These are phyloP conservation scores for Triticum urartu DNA, from an alignment of 176 grass and related monocot species.

Conservation along the genomic window DNA sequence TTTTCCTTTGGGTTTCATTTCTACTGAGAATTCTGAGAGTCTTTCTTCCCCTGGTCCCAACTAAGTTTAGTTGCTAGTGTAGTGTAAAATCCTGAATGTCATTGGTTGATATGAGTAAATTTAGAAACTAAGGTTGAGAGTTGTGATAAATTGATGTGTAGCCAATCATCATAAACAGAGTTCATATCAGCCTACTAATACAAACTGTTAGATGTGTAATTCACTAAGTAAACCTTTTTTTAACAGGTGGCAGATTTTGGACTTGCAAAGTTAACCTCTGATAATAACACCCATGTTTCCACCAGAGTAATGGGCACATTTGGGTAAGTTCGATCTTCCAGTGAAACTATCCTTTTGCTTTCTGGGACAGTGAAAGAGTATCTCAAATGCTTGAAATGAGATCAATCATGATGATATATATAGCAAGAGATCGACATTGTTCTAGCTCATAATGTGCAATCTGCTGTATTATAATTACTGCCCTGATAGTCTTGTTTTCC, in stretches of 20 bases:
- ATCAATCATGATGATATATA: background rate
- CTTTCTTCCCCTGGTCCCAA: background rate
- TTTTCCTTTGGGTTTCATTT: constrained; percentile 13
- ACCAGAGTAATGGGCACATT: constrained; percentile 96
- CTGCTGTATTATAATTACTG: background rate
- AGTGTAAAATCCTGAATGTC: background rate
- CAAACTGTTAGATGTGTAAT: background rate
- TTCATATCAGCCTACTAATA: background rate
- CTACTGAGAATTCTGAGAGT: background rate
- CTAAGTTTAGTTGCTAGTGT: background rate
- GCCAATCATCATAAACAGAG: background rate
- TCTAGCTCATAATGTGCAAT: background rate
- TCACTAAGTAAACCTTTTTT: constrained; percentile 6
- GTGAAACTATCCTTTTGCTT: background rate
- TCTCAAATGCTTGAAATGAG: background rate
- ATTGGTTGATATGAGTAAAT: constrained; percentile 13
- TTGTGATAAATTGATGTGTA: background rate
- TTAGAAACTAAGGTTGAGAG: background rate
- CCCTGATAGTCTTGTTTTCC: constrained; percentile 17
- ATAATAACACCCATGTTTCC: constrained; percentile 88
- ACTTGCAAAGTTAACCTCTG: constrained; percentile 82
- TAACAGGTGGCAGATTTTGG: constrained; percentile 97
- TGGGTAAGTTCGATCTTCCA: constrained; percentile 52
- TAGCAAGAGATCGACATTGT: background rate
- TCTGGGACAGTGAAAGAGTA: background rate